Evolutionary conservation across 495 filamentous ascomycete species (phyloP).

Genomic region (Xylaria curta): DNA sequence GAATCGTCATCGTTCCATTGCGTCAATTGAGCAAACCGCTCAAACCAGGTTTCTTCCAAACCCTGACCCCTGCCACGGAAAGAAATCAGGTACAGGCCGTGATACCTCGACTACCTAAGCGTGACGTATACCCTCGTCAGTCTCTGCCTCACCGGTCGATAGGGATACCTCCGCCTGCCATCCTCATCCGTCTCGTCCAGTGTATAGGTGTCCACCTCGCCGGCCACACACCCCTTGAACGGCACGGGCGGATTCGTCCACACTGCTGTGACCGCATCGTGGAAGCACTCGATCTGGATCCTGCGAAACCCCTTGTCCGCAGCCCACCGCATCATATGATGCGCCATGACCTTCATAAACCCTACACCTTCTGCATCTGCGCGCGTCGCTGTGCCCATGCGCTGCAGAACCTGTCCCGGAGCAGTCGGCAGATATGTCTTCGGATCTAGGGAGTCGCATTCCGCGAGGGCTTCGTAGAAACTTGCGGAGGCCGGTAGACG

Average conservation of each 20-base stretch:
- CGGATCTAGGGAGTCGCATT: conserved; percentile 32
- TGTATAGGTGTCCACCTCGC: conserved; percentile 24
- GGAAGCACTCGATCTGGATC: conserved; percentile 46
- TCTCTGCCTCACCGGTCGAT: conserved; percentile 21
- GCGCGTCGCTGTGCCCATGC: conserved; percentile 48
- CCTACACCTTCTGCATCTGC: conserved; percentile 41
- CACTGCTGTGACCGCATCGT: conserved; percentile 41
- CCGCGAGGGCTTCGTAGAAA: conserved; percentile 33
- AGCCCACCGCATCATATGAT: conserved; percentile 46
- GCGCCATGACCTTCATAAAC: conserved; percentile 45
- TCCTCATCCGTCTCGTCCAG: conserved; percentile 14
- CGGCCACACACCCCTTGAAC: conserved; percentile 32
- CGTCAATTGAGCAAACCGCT: background rate
- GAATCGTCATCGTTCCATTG: background rate
- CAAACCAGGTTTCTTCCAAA: background rate
- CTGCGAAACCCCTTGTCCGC: conserved; percentile 41
- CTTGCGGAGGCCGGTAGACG: conserved; percentile 41
- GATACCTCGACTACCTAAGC: conserved; percentile 4
- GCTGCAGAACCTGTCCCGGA: conserved; percentile 43
- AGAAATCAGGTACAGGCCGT: background rate
- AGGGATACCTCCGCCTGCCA: conserved; percentile 13
- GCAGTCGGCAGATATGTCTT: conserved; percentile 36
- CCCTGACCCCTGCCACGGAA: background rate
- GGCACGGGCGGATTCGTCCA: conserved; percentile 47
- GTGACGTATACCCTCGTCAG: conserved; percentile 20